Evolutionary conservation across 768 basidiomycete genomes (phyloP), one percentile per base, ranked within the genome.

Genomic region (Crepidotus variabilis): DNA sequence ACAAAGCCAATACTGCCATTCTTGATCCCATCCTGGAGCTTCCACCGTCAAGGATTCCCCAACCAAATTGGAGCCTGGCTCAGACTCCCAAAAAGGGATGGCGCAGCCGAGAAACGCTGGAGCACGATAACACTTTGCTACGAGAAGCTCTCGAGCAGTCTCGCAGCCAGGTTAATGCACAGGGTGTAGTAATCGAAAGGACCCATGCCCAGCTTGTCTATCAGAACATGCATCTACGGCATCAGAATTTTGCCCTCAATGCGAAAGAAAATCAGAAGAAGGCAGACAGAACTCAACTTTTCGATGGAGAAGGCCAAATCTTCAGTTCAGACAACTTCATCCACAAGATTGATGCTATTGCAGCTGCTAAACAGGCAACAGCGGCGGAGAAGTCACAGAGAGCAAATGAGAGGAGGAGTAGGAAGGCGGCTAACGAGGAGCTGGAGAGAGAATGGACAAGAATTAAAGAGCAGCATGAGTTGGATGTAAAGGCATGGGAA

Each of bases 141-240:
- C 49, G 20, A 36, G 36, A 48, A 14, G 39, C 52, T 33, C 51
- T 55, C 52, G 23, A 51, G 47, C 20, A 46, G 18, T 62, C 59
- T 16, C 51, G 48, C 18, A 52, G 52, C 20, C 51, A 52, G 22
- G 16, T 33, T 7, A 22, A 11, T 8, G 34, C 33, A 6, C 32
- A n/a, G n/a, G n/a, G n/a, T n/a, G n/a, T n/a, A n/a, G n/a, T n/a
- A n/a, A n/a, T n/a, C n/a, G n/a, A n/a, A n/a, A n/a, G n/a, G n/a
- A n/a, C n/a, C n/a, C n/a, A 66, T 60, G 65, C 60, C 11, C 60
- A 61, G 35, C 48, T 66, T 8, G 55, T 66, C 2, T 18, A 61
- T 20, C 64, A 63, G 45, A 57, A 63, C 36, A 43, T 63, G 14
- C 60, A 62, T 46, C 58, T 60, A 7, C 16, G 23, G 7, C 55